A percentile compares a stretch with the other conserved stretches of the same genome.
phyloP scores from a whole-genome alignment of 768 basidiomycete genomes.

The Termitomyces titanicus region DNA sequence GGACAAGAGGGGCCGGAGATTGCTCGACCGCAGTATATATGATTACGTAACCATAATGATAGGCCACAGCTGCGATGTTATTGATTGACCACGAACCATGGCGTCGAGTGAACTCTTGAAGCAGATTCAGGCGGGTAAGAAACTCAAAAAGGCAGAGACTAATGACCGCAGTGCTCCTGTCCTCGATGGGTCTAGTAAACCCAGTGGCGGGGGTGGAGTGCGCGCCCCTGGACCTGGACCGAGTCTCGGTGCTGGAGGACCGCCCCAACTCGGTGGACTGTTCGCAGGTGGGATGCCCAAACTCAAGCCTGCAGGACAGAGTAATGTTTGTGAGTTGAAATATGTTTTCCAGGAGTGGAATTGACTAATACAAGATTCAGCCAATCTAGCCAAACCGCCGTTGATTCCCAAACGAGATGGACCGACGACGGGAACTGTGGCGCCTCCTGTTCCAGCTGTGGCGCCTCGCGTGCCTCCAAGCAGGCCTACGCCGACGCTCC shows the following conservation, averaged over 20 bases:
- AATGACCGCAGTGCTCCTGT: slow-evolving; percentile 75
- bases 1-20: too few species aligned
- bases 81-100: slow-evolving; percentile 37
- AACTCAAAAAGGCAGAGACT: slow-evolving; percentile 77
- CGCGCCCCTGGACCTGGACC: slow-evolving; percentile 30
- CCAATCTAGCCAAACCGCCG: slow-evolving; percentile 64
- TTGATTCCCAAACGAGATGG: slow-evolving; percentile 50
- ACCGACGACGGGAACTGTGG: slow-evolving; percentile 2
- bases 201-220: slow-evolving; percentile 38
- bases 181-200: slow-evolving; percentile 43
- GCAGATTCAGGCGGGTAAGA: slow-evolving; percentile 81
- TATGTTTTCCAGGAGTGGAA: background rate
- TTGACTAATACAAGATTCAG: slow-evolving; percentile 24
- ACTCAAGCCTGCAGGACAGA: slow-evolving; percentile 74
- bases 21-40: background rate
- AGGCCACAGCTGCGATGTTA: background rate
- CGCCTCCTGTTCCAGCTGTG: background rate
- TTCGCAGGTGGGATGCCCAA: slow-evolving; percentile 94
- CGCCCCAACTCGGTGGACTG: slow-evolving; percentile 79
- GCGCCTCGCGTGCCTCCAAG: background rate
- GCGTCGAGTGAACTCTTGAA: slow-evolving; percentile 65
- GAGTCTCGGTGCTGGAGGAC: slow-evolving; percentile 27
- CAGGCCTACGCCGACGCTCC: slow-evolving; percentile 33
- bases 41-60: slow-evolving; percentile 13
- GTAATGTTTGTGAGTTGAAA: slow-evolving; percentile 44